A percentile compares a stretch with the other conserved stretches of the same genome.
Conservation (phyloP, 257 asterid genomes). For the Paulownia fortunei region DNA sequence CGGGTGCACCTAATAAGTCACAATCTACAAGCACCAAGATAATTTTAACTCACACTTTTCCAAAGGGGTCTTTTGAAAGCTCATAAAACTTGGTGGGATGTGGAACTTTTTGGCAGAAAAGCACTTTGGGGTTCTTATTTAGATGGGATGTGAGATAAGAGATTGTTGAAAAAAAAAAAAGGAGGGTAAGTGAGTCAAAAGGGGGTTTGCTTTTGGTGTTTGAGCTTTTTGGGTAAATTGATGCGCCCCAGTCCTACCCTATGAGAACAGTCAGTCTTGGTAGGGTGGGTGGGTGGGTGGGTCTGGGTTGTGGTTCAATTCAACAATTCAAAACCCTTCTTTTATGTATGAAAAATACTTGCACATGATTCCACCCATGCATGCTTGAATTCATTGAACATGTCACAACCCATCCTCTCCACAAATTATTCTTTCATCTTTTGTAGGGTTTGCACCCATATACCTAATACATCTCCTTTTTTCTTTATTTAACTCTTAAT, state of each 20-base stretch:
- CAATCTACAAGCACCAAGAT: no score
- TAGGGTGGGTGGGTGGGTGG: slow-evolving; percentile 31
- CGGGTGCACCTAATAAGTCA: no score
- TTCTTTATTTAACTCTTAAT: not conserved
- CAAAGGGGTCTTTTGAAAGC: not conserved
- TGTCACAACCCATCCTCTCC: slow-evolving; percentile 22
- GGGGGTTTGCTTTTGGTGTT: slow-evolving; percentile 25
- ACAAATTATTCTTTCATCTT: slow-evolving; percentile 29
- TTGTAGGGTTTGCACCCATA: not conserved
- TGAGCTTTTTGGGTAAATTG: slow-evolving; percentile 8
- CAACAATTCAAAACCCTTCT: slow-evolving; percentile 27
- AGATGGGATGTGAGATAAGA: slow-evolving; percentile 24
- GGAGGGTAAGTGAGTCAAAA: slow-evolving; percentile 5
- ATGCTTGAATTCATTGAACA: slow-evolving; percentile 40
- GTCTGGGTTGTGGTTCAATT: no score
- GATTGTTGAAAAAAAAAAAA: slow-evolving; percentile 5
- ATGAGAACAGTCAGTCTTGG: slow-evolving; percentile 16
- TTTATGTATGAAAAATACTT: slow-evolving; percentile 15
- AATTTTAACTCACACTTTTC: no score
- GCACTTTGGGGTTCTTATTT: slow-evolving; percentile 26
- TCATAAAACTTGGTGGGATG: not conserved
- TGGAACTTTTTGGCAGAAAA: slow-evolving; percentile 28
- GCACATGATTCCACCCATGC: slow-evolving; percentile 39
- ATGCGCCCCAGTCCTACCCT: slow-evolving; percentile 29
- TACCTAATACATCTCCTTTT: not conserved